Conservation (phyloP, 352 stramenopile genomes). For the Phytophthora chlamydospora region DNA sequence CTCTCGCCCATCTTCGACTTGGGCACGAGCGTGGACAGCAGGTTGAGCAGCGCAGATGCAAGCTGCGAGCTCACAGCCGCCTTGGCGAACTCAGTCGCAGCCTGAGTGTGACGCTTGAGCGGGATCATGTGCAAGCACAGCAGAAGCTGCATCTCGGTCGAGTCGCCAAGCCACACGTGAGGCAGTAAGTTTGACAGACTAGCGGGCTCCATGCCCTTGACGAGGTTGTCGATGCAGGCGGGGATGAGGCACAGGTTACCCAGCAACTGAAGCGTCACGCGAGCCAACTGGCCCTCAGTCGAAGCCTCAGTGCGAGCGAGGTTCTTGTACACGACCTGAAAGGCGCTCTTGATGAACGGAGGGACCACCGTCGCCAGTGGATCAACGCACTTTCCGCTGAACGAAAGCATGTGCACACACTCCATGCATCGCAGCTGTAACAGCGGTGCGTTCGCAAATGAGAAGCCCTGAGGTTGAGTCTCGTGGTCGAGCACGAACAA, state of each 20-base stretch:
- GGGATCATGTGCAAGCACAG: constrained; percentile 90
- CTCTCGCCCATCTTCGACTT: constrained; percentile 84
- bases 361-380: constrained; percentile 74
- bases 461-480: constrained; percentile 80
- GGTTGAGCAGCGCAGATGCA: constrained; percentile 77
- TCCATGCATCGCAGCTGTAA: constrained; percentile 88
- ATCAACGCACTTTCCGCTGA: constrained; percentile 84
- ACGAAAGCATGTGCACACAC: constrained; percentile 88
- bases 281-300: constrained; percentile 80
- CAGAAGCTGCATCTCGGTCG: constrained; percentile 82
- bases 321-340: constrained; percentile 87
- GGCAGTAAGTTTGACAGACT: constrained; percentile 74
- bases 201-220: constrained; percentile 87
- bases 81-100: constrained; percentile 86
- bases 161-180: constrained; percentile 79
- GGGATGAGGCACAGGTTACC: constrained; percentile 88
- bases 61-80: constrained; percentile 79
- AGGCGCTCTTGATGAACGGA: constrained; percentile 86
- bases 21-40: constrained; percentile 79
- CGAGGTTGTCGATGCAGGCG: constrained; percentile 86
- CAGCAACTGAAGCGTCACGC: constrained; percentile 81
- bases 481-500: constrained; percentile 85
- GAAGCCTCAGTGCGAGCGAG: constrained; percentile 78
- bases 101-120: constrained; percentile 86
- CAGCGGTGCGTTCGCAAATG: constrained; percentile 72